phyloP scores from a whole-genome alignment of 306 rosid species.

The Lupinus albus region DNA sequence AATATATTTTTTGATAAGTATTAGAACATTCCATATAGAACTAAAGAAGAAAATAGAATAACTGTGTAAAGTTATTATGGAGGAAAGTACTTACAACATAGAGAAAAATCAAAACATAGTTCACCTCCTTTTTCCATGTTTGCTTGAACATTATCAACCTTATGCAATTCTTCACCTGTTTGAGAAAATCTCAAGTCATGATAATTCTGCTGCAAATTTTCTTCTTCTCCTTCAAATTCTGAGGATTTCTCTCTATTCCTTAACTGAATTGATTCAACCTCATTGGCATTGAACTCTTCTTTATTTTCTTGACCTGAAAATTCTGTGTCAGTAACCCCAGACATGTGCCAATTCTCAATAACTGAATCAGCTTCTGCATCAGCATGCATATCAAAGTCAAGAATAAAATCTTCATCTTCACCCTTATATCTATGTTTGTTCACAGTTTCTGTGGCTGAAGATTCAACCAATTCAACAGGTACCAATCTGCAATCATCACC shows the following conservation, averaged over 20 bases:
- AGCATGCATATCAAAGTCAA: constrained; percentile 65
- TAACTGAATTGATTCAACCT: constrained; percentile 41
- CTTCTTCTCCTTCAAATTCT: constrained; percentile 34
- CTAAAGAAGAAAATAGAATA: neutral
- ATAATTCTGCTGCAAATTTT: constrained; percentile 36
- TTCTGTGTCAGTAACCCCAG: constrained; percentile 48
- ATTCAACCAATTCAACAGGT: constrained; percentile 73
- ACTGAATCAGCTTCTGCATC: constrained; percentile 55
- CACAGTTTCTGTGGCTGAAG: constrained; percentile 38
- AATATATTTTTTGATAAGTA: neutral
- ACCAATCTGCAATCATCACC: constrained; percentile 74
- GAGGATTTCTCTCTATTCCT: constrained; percentile 36
- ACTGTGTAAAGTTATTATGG: neutral
- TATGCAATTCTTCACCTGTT: constrained; percentile 47
- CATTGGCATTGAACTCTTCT: constrained; percentile 30
- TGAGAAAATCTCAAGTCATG: constrained; percentile 37
- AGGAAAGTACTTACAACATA: constrained; percentile 50
- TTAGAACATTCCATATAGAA: constrained; percentile 22
- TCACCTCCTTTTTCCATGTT: constrained; percentile 46
- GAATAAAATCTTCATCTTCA: constrained; percentile 68
- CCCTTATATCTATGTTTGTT: constrained; percentile 43
- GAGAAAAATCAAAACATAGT: constrained; percentile 48
- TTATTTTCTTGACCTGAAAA: constrained; percentile 41
- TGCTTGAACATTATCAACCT: constrained; percentile 38
- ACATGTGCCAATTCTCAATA: constrained; percentile 69